Conservation (phyloP, 1,139 yeast genomes). For the Meyerozyma smithsonii region DNA sequence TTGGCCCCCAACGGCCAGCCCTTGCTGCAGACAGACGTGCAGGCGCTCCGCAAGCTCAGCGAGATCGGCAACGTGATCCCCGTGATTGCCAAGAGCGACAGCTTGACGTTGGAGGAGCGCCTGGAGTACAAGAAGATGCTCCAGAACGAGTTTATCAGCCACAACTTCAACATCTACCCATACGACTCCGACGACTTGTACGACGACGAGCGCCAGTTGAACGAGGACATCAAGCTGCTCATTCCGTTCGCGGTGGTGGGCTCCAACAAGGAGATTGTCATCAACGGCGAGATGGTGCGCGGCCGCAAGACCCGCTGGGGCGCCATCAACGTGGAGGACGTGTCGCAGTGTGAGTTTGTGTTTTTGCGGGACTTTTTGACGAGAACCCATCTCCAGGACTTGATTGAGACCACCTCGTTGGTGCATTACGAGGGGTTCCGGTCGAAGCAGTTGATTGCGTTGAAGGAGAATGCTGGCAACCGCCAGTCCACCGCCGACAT, state of each 20-base stretch:
- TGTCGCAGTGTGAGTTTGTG: slow-evolving; percentile 91
- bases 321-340: slow-evolving; percentile 84
- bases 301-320: slow-evolving; percentile 97
- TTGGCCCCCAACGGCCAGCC: slow-evolving; percentile 85
- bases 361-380: slow-evolving; percentile 90
- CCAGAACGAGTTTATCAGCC: slow-evolving; percentile 72
- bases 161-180: slow-evolving; percentile 81
- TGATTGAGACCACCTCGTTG: slow-evolving; percentile 86
- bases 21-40: slow-evolving; percentile 74
- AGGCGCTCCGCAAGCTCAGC: slow-evolving; percentile 76
- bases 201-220: slow-evolving; percentile 77
- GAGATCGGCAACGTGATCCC: slow-evolving; percentile 96
- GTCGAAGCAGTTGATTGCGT: slow-evolving; percentile 86
- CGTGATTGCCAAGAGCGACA: slow-evolving; percentile 88
- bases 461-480: slow-evolving; percentile 77
- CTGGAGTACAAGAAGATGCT: slow-evolving; percentile 65
- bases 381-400: slow-evolving; percentile 92
- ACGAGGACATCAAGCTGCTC: slow-evolving; percentile 69
- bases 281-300: slow-evolving; percentile 74
- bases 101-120: slow-evolving; percentile 83
- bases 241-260: slow-evolving; percentile 96
- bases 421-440: slow-evolving; percentile 92
- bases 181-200: slow-evolving; percentile 71
- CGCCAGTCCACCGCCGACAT: slow-evolving; percentile 19
- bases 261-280: slow-evolving; percentile 71